phyloP scores from a whole-genome alignment of 768 basidiomycete genomes.

The Kwoniella sp. region DNA sequence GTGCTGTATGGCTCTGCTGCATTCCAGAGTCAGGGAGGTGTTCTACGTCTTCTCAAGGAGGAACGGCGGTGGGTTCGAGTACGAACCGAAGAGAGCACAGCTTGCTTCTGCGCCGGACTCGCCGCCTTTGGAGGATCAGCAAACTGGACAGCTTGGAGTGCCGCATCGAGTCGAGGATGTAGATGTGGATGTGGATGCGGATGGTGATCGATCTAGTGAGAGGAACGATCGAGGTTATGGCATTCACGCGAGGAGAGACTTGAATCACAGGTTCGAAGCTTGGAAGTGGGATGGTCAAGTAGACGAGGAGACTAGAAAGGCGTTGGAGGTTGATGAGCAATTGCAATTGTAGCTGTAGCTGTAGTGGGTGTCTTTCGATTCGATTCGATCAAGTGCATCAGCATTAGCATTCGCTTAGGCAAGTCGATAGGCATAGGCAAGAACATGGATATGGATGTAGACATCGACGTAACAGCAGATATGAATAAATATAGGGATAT shows the following conservation, averaged over 20 bases:
- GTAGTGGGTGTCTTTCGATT: not conserved
- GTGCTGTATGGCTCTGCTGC: constrained; percentile 95
- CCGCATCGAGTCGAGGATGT: no score
- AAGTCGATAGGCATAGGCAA: no score
- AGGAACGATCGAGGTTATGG: constrained; percentile 59
- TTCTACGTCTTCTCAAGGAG: constrained; percentile 68
- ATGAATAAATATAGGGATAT: no score
- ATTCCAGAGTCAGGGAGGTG: constrained; percentile 89
- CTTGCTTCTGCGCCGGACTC: not conserved
- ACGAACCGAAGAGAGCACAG: constrained; percentile 42
- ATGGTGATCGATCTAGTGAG: not conserved
- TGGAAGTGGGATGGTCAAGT: constrained; percentile 63
- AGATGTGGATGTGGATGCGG: not conserved
- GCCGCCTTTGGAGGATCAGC: not conserved
- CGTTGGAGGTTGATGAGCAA: constrained; percentile 39
- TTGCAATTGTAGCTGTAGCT: constrained; percentile 31
- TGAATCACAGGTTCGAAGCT: constrained; percentile 86
- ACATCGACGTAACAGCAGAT: no score
- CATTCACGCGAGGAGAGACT: constrained; percentile 75
- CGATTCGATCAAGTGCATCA: no score
- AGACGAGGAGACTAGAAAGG: constrained; percentile 26
- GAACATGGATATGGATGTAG: no score
- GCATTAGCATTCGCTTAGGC: no score
- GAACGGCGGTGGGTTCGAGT: constrained; percentile 78
- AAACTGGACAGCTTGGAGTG: constrained; percentile 1